A percentile compares a stretch with the other conserved stretches of the same genome.
Conservation (phyloP, 192 early-diverging fungal genomes). For the Helicostylum pulchrum region DNA sequence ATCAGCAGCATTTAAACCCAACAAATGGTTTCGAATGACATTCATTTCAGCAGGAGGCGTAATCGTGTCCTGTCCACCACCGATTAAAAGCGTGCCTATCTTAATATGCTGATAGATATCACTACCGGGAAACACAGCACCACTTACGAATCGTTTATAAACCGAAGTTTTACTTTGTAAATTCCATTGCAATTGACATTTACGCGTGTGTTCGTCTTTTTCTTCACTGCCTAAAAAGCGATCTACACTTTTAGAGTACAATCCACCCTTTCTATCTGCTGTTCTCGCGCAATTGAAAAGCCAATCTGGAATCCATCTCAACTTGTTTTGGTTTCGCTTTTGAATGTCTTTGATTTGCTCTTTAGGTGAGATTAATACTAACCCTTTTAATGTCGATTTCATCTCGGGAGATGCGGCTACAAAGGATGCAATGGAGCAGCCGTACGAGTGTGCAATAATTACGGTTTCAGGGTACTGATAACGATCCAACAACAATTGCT, state of each 20-base stretch:
- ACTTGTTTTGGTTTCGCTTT: slow-evolving; percentile 15
- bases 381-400: slow-evolving; percentile 37
- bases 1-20: slow-evolving; percentile 12
- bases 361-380: slow-evolving; percentile 54
- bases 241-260: slow-evolving; percentile 42
- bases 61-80: slow-evolving; percentile 47
- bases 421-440: slow-evolving; percentile 47
- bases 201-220: slow-evolving; percentile 26
- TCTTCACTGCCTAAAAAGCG: slow-evolving; percentile 40
- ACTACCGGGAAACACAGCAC: slow-evolving; percentile 34
- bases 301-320: slow-evolving; percentile 46
- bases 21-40: slow-evolving; percentile 39
- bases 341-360: slow-evolving; percentile 40
- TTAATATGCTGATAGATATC: slow-evolving; percentile 37
- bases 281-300: slow-evolving; percentile 40
- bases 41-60: slow-evolving; percentile 39
- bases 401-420: slow-evolving; percentile 31
- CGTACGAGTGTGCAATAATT: slow-evolving; percentile 56
- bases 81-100: slow-evolving; percentile 42
- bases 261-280: slow-evolving; percentile 47
- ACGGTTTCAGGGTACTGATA: slow-evolving; percentile 48
- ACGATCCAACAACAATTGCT: slow-evolving; percentile 36
- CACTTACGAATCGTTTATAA: slow-evolving; percentile 40
- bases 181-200: slow-evolving; percentile 52
- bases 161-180: slow-evolving; percentile 45